phyloP scores from a whole-genome alignment of 805 yeast species.

The Jamesozyma lodderae region DNA sequence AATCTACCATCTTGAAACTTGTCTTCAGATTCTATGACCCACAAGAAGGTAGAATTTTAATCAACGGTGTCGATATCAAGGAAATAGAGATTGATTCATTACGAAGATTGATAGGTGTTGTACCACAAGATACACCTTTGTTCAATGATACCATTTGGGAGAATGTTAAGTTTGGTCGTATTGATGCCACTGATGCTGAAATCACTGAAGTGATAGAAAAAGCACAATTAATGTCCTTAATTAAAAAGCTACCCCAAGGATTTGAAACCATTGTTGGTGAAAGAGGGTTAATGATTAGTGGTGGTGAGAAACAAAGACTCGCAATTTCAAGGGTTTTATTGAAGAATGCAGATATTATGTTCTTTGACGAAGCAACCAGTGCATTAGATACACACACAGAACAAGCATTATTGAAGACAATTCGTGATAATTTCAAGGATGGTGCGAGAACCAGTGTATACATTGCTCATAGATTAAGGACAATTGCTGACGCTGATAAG shows the following conservation, averaged over 20 bases:
- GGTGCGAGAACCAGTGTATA: conserved; percentile 66
- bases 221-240: conserved; percentile 59
- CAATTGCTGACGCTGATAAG: conserved; percentile 89
- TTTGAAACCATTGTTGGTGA: conserved; percentile 86
- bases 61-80: conserved; percentile 84
- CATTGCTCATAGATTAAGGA: conserved; percentile 88
- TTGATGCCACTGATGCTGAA: conserved; percentile 65
- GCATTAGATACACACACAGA: conserved; percentile 97
- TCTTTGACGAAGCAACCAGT: conserved; percentile 94
- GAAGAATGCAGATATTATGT: conserved; percentile 80
- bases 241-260: conserved; percentile 74
- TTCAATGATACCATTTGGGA: conserved; percentile 86
- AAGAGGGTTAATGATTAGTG: conserved; percentile 97
- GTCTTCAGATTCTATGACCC: conserved; percentile 89
- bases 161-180: conserved; percentile 77
- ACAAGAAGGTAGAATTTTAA: conserved; percentile 59
- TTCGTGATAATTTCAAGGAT: conserved; percentile 54
- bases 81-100: conserved; percentile 67
- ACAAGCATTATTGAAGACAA: conserved; percentile 68
- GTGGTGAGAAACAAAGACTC: conserved; percentile 95
- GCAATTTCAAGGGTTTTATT: conserved; percentile 88
- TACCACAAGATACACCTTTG: conserved; percentile 95
- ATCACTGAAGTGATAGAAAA: conserved; percentile 52
- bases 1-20: conserved; percentile 76
- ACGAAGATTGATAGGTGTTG: conserved; percentile 74